Base-by-base conservation (phyloP, 306 rosid genomes). In the Spatholobus suberectus region DNA sequence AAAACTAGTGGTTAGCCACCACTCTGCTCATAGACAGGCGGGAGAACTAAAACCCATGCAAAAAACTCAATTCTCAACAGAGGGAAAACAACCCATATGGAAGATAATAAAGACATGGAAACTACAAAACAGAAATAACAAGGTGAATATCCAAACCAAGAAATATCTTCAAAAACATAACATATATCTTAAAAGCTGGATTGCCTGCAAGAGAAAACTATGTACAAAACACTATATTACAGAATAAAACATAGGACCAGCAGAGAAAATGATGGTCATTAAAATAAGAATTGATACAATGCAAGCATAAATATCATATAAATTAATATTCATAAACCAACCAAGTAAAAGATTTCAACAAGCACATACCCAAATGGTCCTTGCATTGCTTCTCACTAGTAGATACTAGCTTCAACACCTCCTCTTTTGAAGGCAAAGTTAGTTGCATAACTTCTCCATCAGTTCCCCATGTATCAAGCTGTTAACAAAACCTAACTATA, bases 391-490 rank as follows among this genome's bases (percentile, higher is more conserved):
- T 84, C 89, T 88, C 86, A 73, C 93, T 81, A 27, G 88, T 49
- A 74, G 93, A 89, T 72, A 91, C 89, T 78, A 94, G 76, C 87
- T 88, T 81, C 40, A 82, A 77, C 27, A 87, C 91, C 86, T 94
- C 90, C 81, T 86, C 86, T 81, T 90, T 89, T 26, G 93, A 89
- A 76, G 98, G 97, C 85, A 90, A 69, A 21, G 2, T 62, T 58
- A 94, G 81, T 84, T 86, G 88, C 89, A 91, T 61, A 84, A 76
- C 89, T 83, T 94, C 96, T 78, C 96, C 98, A 86, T 94, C 98
- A 71, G 75, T 85, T 75, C 93, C 96, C 93, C 96, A 79, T 2
- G 88, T 51, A 54, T 91, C 97, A 89, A 90, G 86, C 98, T 94
- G 86, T 70, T 75, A 17, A 26, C 77, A 47, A 81, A 82, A 69